These are phyloP conservation scores for Schwanniomyces polymorphus DNA, from an alignment of 805 yeast genomes.

Conservation along the genomic window DNA sequence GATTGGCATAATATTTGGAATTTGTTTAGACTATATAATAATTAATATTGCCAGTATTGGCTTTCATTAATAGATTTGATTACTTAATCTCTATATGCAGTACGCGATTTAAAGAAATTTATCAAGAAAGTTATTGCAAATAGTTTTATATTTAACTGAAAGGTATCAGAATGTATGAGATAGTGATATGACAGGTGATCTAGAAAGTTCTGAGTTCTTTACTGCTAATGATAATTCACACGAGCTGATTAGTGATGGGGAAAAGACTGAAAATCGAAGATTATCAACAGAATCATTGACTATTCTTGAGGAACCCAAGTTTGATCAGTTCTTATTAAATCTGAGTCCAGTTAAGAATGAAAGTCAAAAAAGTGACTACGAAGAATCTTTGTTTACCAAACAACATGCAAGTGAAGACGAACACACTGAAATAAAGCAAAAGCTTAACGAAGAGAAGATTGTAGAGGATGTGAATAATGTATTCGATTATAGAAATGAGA, in stretches of 20 bases:
- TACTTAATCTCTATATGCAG: not conserved
- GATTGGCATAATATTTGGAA: not conserved
- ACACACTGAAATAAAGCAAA: no score
- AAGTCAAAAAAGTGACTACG: not conserved
- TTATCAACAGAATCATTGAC: no score
- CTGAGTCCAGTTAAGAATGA: not conserved
- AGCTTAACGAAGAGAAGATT: no score
- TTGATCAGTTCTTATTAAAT: not conserved
- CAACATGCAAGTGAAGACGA: no score
- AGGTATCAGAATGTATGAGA: not conserved
- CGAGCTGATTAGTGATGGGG: not conserved
- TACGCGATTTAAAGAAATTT: not conserved
- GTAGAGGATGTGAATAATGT: not conserved
- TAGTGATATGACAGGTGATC: not conserved
- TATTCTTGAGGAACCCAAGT: no score
- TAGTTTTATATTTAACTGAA: not conserved
- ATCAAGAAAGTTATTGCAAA: no score
- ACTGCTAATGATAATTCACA: not conserved
- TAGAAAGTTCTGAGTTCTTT: not conserved
- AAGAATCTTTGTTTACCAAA: no score
- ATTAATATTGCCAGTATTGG: not conserved
- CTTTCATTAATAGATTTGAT: no score
- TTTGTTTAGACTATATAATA: not conserved
- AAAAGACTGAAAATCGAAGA: not conserved
- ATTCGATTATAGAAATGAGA: conserved; percentile 1